Evolutionary conservation across 345 rosid genomes (phyloP), one percentile per base, ranked within the genome.

Genomic region (Syzygium oleosum): DNA sequence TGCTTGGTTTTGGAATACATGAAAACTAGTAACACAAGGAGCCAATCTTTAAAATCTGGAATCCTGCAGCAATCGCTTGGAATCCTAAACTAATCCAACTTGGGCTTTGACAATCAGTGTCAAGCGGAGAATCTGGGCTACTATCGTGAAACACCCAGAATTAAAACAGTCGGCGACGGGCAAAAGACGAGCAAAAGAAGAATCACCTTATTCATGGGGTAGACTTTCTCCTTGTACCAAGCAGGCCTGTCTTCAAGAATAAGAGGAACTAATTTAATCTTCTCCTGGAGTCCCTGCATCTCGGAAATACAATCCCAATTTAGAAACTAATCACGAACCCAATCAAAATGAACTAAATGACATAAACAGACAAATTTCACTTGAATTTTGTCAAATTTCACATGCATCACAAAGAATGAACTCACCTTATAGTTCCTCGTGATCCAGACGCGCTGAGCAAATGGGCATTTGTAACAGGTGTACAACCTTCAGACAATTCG

Each of bases 361-460:
- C 46, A 43, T 5, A 43, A 43, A 43, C 1, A 43, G 46, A 43
- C 61, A 56, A 56, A 56, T 22, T 10, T 5, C 34, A 2, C 5
- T n/a, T 84, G 38, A 16, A 4, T 65, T 31, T 65, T 65, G 79
- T 65, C 0, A 65, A 17, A 65, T 65, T 31, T 68, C 46, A 68
- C 83, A 38, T 22, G 80, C 46, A n/a, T 52, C 14, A 22, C 85
- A 51, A 15, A 51, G 38, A 54, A 51, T 9, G 22, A 52, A n/a
- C 51, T n/a, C 34, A 95, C 98, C 99, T 96, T 96, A 86, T 89
- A 87, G 89, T 97, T 95, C 89, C 99, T 93, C 87, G 98, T 94
- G 95, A 97, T 96, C 99, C 99, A 96, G 85, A 91, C 99, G 53
- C 99, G 96, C 89, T 95, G 99, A 9, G 98, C 96, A 89, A 15